These are phyloP conservation scores for Coniochaeta ligniaria DNA, from an alignment of 2,329 filamentous ascomycete genomes.

Conservation along the genomic window DNA sequence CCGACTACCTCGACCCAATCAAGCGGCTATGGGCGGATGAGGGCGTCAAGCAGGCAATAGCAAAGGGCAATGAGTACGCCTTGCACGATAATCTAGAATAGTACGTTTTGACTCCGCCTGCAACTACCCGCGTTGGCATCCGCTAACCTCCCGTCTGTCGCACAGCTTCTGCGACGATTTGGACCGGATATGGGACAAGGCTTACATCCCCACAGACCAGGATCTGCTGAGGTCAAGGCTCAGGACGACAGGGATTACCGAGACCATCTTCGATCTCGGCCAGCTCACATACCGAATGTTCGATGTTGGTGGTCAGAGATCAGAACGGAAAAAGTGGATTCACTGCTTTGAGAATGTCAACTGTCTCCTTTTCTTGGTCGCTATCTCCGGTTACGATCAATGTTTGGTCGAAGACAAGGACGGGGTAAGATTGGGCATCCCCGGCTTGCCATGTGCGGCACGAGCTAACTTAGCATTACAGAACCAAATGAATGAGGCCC, in stretches of 20 bases:
- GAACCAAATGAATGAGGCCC: constrained; percentile 88
- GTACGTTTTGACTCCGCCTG: constrained; percentile 43
- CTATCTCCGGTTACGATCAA: constrained; percentile 94
- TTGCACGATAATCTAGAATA: constrained; percentile 93
- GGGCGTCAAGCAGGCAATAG: constrained; percentile 80
- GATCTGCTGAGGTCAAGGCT: constrained; percentile 87
- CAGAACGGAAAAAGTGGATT: constrained; percentile 96
- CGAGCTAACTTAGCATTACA: constrained; percentile 21
- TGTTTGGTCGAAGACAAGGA: constrained; percentile 95
- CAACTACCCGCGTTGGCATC: background rate
- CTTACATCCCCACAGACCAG: constrained; percentile 87
- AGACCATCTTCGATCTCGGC: constrained; percentile 87
- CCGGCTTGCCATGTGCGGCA: background rate
- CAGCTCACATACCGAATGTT: constrained; percentile 96
- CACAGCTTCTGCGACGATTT: constrained; percentile 74
- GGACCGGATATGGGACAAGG: constrained; percentile 66
- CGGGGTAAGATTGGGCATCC: constrained; percentile 56
- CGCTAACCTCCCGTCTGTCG: background rate
- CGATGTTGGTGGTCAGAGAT: constrained; percentile 85
- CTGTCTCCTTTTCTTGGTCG: constrained; percentile 85
- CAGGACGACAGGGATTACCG: constrained; percentile 90
- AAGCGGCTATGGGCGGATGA: constrained; percentile 76
- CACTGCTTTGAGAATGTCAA: constrained; percentile 95
- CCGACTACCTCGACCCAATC: constrained; percentile 73
- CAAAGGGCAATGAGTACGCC: constrained; percentile 92